Percentiles rank a stretch among this genome's conserved stretches.
Evolutionary conservation across 73 alveolate genomes (phyloP).

Genomic region (Diophrys appendiculata): DNA sequence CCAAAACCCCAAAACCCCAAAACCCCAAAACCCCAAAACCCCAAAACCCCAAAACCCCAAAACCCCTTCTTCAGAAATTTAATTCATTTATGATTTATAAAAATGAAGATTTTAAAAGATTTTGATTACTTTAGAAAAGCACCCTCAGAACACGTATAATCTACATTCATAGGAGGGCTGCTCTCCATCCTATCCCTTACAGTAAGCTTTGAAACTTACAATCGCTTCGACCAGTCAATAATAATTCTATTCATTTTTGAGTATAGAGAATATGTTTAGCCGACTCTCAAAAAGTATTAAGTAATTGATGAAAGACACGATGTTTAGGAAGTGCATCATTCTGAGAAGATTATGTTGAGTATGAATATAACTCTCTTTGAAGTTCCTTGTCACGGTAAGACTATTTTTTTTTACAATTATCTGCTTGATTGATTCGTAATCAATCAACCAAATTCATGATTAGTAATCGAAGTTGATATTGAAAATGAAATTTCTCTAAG

Average conservation of each 20-base stretch:
- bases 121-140: background rate
- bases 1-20: no score
- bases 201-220: background rate
- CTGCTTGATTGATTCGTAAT: no score
- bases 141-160: background rate
- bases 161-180: background rate
- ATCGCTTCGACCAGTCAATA: background rate
- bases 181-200: background rate
- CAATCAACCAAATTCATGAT: no score
- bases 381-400: background rate
- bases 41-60: no score
- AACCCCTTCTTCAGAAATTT: no score
- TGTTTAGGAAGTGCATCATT: background rate
- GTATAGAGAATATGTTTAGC: background rate
- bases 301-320: background rate
- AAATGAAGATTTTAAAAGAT: background rate
- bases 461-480: background rate
- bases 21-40: no score
- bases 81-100: no score
- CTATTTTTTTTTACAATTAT: no score
- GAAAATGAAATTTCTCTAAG: background rate
- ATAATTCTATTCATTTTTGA: background rate
- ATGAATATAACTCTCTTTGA: background rate
- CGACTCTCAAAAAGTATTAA: background rate
- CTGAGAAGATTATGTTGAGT: background rate